These are phyloP conservation scores for Casuarina cunninghamiana DNA, from an alignment of 306 rosid species.

Conservation along the genomic window DNA sequence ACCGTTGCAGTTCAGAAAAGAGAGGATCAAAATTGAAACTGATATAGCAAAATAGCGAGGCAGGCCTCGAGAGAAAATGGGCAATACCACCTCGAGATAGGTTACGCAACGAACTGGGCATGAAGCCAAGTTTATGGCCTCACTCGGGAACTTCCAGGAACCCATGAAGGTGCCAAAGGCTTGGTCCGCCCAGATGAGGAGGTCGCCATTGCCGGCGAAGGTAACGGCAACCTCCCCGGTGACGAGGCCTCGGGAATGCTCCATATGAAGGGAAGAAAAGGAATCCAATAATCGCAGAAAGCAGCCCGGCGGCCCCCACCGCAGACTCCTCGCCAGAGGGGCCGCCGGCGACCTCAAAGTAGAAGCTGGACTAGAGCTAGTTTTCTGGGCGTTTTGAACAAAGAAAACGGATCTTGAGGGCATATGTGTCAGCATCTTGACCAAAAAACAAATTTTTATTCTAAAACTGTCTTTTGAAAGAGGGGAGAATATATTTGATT, in stretches of 20 bases:
- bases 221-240: conserved; percentile 43
- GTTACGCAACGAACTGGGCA: conserved; percentile 44
- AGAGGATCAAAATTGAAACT: conserved; percentile 34
- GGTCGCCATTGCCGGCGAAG: conserved; percentile 49
- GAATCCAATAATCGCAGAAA: conserved; percentile 45
- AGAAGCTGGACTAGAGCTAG: conserved; percentile 41
- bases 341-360: conserved; percentile 44
- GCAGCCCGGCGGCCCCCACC: conserved; percentile 36
- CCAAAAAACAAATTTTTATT: no score
- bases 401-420: background rate
- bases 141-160: conserved; percentile 42
- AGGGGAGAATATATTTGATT: no score
- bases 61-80: conserved; percentile 36
- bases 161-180: conserved; percentile 56
- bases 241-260: conserved; percentile 46
- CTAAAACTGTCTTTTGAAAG: no score
- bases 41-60: conserved; percentile 29
- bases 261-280: conserved; percentile 43
- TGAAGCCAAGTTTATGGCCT: conserved; percentile 43
- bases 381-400: conserved; percentile 23
- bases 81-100: conserved; percentile 41
- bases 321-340: conserved; percentile 38
- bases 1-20: conserved; percentile 43
- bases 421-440: no score
- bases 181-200: conserved; percentile 38